These are phyloP conservation scores for Malania oleifera DNA, from an alignment of 164 flowering plant genomes.

Conservation along the genomic window DNA sequence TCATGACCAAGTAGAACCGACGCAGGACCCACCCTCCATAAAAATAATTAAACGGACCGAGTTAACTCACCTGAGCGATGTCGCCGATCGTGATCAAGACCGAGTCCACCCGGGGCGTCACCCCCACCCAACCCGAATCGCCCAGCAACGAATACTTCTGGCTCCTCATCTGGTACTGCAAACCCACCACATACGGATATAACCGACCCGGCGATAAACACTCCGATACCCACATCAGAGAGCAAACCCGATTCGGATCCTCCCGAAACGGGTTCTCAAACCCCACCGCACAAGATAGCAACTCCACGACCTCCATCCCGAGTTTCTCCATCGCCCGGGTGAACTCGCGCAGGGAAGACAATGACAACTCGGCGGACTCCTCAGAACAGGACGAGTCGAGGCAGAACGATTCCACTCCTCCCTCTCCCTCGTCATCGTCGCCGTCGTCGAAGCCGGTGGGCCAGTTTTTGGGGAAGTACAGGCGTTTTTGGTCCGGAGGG, in stretches of 20 bases:
- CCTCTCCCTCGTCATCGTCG: constrained; percentile 32
- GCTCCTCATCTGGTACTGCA: constrained; percentile 51
- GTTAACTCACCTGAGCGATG: constrained; percentile 58
- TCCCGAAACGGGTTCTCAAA: constrained; percentile 44
- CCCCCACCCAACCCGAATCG: constrained; percentile 74
- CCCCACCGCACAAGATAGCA: constrained; percentile 37
- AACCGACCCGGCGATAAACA: constrained; percentile 30
- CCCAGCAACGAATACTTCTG: constrained; percentile 40
- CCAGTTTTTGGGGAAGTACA: constrained; percentile 44
- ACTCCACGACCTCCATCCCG: constrained; percentile 42
- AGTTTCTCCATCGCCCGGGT: constrained; percentile 47
- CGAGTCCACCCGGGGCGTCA: constrained; percentile 45
- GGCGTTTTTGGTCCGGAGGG: constrained; percentile 29
- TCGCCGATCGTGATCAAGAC: constrained; percentile 76
- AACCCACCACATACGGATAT: constrained; percentile 63
- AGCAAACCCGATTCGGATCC: constrained; percentile 25
- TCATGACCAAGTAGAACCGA: no score
- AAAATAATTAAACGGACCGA: not conserved
- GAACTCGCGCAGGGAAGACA: constrained; percentile 38
- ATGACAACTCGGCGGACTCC: constrained; percentile 30
- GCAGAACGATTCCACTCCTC: constrained; percentile 42
- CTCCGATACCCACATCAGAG: constrained; percentile 56
- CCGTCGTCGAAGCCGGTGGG: constrained; percentile 51
- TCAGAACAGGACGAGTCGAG: constrained; percentile 30
- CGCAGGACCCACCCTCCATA: not conserved